phyloP scores from a whole-genome alignment of 148 eudicot genomes.

The Persicaria maculosa region DNA sequence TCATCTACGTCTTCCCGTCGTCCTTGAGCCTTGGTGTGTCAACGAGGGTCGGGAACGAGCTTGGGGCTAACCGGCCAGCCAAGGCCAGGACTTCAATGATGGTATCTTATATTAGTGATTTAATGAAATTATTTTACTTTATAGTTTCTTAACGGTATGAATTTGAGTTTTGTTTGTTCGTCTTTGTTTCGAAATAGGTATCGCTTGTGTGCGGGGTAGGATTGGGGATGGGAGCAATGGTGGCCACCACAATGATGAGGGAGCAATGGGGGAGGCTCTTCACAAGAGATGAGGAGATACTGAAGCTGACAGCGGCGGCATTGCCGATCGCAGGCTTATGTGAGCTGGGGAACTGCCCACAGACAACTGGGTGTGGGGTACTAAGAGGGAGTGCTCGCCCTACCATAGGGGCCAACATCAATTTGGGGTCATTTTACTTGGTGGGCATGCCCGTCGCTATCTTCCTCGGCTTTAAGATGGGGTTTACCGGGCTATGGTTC shows the following conservation, averaged over 20 bases:
- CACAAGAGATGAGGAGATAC: slow-evolving; percentile 48
- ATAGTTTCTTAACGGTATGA: too few species aligned
- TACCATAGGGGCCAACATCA: slow-evolving; percentile 68
- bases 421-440: slow-evolving; percentile 77
- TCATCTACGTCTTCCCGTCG: slow-evolving; percentile 77
- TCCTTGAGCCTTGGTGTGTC: slow-evolving; percentile 76
- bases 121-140: too few species aligned
- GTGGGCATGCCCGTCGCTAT: slow-evolving; percentile 86
- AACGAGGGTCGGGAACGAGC: slow-evolving; percentile 71
- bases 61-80: slow-evolving; percentile 60
- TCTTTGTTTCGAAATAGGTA: too few species aligned
- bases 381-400: slow-evolving; percentile 86
- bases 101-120: slow-evolving; percentile 25
- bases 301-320: slow-evolving; percentile 55
- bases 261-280: slow-evolving; percentile 65
- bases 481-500: slow-evolving; percentile 74
- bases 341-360: slow-evolving; percentile 93
- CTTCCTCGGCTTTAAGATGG: slow-evolving; percentile 69
- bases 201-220: slow-evolving; percentile 31
- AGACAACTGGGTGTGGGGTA: slow-evolving; percentile 86
- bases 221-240: slow-evolving; percentile 54
- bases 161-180: too few species aligned
- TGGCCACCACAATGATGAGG: slow-evolving; percentile 53
- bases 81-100: slow-evolving; percentile 57
- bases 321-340: slow-evolving; percentile 78